A percentile compares a stretch with the other conserved stretches of the same genome.
phyloP scores from a whole-genome alignment of 768 basidiomycete genomes.

The Agaricus blazei region DNA sequence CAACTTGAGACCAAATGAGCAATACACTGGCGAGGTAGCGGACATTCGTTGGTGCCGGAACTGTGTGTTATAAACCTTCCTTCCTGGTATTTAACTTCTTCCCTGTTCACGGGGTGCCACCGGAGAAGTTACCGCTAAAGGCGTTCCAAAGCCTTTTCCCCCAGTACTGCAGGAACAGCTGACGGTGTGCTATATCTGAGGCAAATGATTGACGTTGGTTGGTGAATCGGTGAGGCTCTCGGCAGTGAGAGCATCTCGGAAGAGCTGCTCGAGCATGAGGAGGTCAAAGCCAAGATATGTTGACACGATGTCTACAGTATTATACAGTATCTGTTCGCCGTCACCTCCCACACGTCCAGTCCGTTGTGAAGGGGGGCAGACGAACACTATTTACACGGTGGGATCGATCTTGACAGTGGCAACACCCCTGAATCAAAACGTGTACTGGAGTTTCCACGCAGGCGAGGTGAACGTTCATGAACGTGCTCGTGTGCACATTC shows the following conservation, averaged over 20 bases:
- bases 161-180: conserved; percentile 44
- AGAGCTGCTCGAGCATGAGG: conserved; percentile 58
- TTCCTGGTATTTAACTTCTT: background rate
- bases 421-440: no score
- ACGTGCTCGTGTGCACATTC: no score
- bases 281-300: conserved; percentile 11
- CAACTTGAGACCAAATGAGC: no score
- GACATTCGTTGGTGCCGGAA: no score
- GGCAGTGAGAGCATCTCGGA: conserved; percentile 63
- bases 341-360: no score
- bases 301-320: background rate
- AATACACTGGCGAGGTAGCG: no score
- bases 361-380: no score
- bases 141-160: conserved; percentile 61
- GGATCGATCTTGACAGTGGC: no score
- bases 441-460: no score
- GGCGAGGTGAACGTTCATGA: no score
- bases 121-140: conserved; percentile 92
- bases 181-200: conserved; percentile 51
- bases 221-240: conserved; percentile 73
- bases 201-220: conserved; percentile 67
- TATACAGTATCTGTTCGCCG: background rate
- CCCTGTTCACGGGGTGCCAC: conserved; percentile 96
- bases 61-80: no score
- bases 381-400: no score